Evolutionary conservation across 768 basidiomycete species (phyloP).

Genomic region (Mycena galericulata): DNA sequence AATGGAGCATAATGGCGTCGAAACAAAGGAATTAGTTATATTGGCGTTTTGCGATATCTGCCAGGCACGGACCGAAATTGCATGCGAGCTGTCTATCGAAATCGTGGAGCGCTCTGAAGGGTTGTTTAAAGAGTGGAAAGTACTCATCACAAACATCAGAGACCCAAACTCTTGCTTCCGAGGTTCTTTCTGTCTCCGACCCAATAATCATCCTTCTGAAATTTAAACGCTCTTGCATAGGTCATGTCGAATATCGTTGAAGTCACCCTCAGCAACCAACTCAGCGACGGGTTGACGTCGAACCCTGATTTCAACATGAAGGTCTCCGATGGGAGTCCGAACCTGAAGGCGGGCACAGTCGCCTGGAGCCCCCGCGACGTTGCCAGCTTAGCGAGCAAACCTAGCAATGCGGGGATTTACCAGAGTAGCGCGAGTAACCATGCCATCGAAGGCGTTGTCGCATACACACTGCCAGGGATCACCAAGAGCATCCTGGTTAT

Average conservation of each 20-base stretch:
- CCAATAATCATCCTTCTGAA: not conserved
- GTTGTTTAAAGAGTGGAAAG: not conserved
- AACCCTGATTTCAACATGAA: slow-evolving; percentile 2
- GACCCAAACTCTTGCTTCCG: not conserved
- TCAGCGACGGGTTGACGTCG: slow-evolving; percentile 2
- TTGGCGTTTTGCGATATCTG: not conserved
- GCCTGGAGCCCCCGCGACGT: not conserved
- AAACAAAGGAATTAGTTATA: not conserved
- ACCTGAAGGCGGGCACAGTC: not conserved
- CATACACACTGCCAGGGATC: slow-evolving; percentile 7
- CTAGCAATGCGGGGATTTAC: slow-evolving; percentile 7
- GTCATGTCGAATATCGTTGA: not conserved
- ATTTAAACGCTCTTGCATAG: not conserved
- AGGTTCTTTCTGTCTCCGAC: not conserved
- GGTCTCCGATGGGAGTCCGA: not conserved
- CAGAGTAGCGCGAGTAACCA: slow-evolving; percentile 4
- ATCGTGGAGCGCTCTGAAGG: too few species aligned
- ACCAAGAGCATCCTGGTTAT: slow-evolving; percentile 10
- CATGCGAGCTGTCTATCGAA: too few species aligned
- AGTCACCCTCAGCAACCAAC: slow-evolving; percentile 19
- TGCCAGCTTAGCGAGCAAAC: slow-evolving; percentile 1
- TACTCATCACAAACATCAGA: not conserved
- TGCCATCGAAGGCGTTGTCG: slow-evolving; percentile 7
- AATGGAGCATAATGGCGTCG: not conserved
- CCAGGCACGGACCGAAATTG: too few species aligned